Conservation (phyloP, 345 rosid genomes). For the Citrus inodora region DNA sequence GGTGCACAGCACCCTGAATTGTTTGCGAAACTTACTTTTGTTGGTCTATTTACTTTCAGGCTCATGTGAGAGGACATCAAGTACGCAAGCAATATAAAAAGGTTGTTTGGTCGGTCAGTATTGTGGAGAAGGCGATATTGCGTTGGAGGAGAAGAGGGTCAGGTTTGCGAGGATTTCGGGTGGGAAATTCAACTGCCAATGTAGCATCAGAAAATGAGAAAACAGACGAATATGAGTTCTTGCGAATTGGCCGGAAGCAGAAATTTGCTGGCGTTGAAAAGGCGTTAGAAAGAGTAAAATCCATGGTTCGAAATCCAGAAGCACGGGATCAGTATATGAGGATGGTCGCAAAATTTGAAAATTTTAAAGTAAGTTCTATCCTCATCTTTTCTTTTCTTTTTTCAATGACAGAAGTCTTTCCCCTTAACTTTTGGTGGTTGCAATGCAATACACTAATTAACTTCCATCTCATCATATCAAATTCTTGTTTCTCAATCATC, state of each 20-base stretch:
- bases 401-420: background rate
- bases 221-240: conserved; percentile 52
- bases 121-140: conserved; percentile 58
- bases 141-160: conserved; percentile 66
- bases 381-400: background rate
- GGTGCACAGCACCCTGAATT: background rate
- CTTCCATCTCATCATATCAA: background rate
- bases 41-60: conserved; percentile 34
- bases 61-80: conserved; percentile 68
- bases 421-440: background rate
- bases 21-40: background rate
- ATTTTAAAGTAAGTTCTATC: conserved; percentile 26
- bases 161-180: conserved; percentile 59
- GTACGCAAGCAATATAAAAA: conserved; percentile 57
- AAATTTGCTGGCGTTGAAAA: conserved; percentile 51
- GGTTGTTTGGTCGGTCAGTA: conserved; percentile 61
- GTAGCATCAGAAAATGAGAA: conserved; percentile 16
- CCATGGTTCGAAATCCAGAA: conserved; percentile 54
- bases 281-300: conserved; percentile 60
- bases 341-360: conserved; percentile 34
- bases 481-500: background rate
- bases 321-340: conserved; percentile 70
- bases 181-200: conserved; percentile 12
- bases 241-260: conserved; percentile 48
- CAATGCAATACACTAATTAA: too few species aligned